Evolutionary conservation across 2,329 filamentous ascomycete genomes (phyloP).

Genomic region (Xylaria sp.): DNA sequence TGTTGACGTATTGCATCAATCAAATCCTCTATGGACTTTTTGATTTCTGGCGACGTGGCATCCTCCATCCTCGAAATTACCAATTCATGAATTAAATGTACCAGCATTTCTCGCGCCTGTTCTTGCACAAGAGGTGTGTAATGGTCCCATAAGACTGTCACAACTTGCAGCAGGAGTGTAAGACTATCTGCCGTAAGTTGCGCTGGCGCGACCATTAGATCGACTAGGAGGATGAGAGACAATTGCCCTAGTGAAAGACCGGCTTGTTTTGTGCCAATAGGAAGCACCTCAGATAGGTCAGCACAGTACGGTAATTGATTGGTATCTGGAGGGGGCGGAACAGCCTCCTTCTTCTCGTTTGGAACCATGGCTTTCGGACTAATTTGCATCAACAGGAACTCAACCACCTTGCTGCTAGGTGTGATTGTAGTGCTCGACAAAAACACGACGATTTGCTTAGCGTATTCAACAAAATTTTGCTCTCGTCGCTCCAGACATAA

Average conservation of each 20-base stretch:
- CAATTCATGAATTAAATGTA: constrained; percentile 94
- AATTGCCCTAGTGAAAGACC: constrained; percentile 93
- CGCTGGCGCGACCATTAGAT: constrained; percentile 92
- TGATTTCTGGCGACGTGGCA: constrained; percentile 63
- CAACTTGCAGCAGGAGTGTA: constrained; percentile 85
- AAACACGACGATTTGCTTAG: constrained; percentile 97
- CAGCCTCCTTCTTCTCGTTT: constrained; percentile 75
- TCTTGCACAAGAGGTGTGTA: constrained; percentile 95
- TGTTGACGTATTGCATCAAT: constrained; percentile 86
- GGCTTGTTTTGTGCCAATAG: constrained; percentile 87
- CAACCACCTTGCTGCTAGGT: constrained; percentile 86
- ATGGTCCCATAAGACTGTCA: constrained; percentile 95
- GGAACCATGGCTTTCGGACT: constrained; percentile 97
- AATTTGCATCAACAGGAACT: constrained; percentile 90
- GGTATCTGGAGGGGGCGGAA: constrained; percentile 74
- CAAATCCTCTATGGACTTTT: constrained; percentile 81
- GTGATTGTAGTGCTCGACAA: constrained; percentile 77
- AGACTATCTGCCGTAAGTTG: constrained; percentile 79
- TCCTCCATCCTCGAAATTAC: constrained; percentile 82
- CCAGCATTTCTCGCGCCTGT: constrained; percentile 95
- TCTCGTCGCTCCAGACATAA: constrained; percentile 92
- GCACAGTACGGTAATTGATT: constrained; percentile 85
- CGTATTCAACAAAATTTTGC: constrained; percentile 97
- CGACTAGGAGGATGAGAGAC: constrained; percentile 90
- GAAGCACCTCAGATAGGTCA: constrained; percentile 78